phyloP scores from a whole-genome alignment of 225 moss, liverwort and hornwort genomes.

The Pseudisothecium myosuroides region DNA sequence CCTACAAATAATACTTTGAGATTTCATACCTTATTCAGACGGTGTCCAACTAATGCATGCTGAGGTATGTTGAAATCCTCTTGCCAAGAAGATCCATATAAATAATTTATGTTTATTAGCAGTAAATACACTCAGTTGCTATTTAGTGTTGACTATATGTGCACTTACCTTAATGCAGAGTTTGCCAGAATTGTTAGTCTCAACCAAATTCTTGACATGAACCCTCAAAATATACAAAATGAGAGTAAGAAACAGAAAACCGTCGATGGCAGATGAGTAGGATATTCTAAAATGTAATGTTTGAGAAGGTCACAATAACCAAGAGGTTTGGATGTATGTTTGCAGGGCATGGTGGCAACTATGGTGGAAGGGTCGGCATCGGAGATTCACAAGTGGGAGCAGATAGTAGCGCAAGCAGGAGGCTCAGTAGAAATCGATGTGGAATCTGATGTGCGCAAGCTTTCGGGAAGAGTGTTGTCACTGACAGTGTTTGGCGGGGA shows the following conservation, averaged over 20 bases:
- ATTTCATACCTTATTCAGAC: too few species aligned
- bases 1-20: too few species aligned
- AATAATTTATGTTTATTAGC: too few species aligned
- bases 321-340: not conserved
- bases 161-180: too few species aligned
- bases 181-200: not conserved
- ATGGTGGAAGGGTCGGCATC: not conserved
- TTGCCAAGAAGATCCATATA: not conserved
- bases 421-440: not conserved
- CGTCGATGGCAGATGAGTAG: not conserved
- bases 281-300: not conserved
- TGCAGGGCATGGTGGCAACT: not conserved
- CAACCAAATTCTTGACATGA: not conserved
- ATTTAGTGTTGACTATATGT: not conserved
- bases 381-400: not conserved
- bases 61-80: too few species aligned
- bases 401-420: not conserved
- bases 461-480: not conserved
- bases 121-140: not conserved
- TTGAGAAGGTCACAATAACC: not conserved
- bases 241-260: not conserved
- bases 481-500: not conserved
- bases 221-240: not conserved
- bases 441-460: not conserved
- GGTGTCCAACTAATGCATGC: not conserved